Base-by-base conservation (phyloP, 2,329 filamentous ascomycete species). In the Trichoderma oligosporum region DNA sequence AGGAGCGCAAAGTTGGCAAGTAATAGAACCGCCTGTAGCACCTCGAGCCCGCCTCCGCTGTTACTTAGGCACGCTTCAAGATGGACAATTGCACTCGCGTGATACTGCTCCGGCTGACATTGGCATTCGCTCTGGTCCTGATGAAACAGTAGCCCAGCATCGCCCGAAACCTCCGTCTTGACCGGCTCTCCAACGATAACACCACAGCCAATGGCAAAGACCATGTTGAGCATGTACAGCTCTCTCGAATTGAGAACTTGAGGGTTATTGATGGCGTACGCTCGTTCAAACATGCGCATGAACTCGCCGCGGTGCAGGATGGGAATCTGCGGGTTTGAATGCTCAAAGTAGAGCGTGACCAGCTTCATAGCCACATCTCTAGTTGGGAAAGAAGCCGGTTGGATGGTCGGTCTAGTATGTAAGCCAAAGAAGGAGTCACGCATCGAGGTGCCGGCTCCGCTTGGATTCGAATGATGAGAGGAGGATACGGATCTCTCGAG, bases 371-470 rank as follows among this genome's bases (percentile, higher is more conserved):
- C 93, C 2, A 96, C 77, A 29, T 88, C 83, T 61, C 82, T 84
- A 61, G 89, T 84, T 0, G 94, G 94, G 65, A 97, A 97, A 0
- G 85, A 80, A 0, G 92, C 92, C 42, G 89, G 88, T 61, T 89
- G 86, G 68, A 97, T 94, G 14, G 86, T 91, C 1, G 92, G 91
- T 65, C 88, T 92, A 2, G 90, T 95, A 65, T 97, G 91, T 42
- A 97, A 77, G n/a, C 93, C 93, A 68, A 97, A 97, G 78, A 97
- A 97, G 0, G 91, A 96, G 72, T 97, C 93, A 59, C 92, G 83
- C 87, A 96, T 94, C 11, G 89, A 91, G 16, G 90, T 91, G 35
- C 85, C 87, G 36, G 81, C 66, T 4, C 64, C 66, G 42, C 61
- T 61, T 1, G 60, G 58, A 22, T 66, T 45, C 64, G 22, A 9